Base-by-base conservation (phyloP, 2,329 filamentous ascomycete species). In the Sordariomycetes sp. region DNA sequence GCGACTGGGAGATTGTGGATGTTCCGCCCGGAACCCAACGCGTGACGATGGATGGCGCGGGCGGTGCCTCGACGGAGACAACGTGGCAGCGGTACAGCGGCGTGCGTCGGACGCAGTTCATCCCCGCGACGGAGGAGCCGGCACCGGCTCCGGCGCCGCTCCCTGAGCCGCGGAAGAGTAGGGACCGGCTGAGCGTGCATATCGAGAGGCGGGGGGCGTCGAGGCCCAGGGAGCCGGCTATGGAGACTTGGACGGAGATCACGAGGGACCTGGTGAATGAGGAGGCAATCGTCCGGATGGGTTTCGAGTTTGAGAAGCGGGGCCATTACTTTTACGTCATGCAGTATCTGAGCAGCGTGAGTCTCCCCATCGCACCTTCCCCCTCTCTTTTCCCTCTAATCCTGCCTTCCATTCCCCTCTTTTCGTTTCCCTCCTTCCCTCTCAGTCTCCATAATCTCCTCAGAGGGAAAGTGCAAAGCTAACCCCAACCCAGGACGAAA, bases 161-260 rank as follows among this genome's bases (percentile, higher is more conserved):
- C 15, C 24, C 17, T 7, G 17, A 52, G 32, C 48, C 55, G 34
- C 67, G 69, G 15, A 68, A 69, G 25, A 64, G 64, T 10, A 61
- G 64, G 1, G 68, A 73, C n/a, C 66, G 68, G 35, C 64, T 78
- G 54, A 78, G 70, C 59, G 72, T 79, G 15, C 70, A 74, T 59
- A 70, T 79, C 22, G 74, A 77, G 35, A 73, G 73, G 61, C 74
- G 69, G 61, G 73, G 74, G 61, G 63, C 65, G 62, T 10, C 28
- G 34, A 48, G 36, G 58, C 71, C 64, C 57, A 65, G 70, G 17
- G 69, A 74, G 24, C 77, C 76, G 55, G 72, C 78, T 35, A 78
- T 80, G 58, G 82, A 86, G 59, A 88, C 95, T 75, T 97, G 92
- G 92, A 99, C 94, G 0, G 94, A 97, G 71, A 90, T 99, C 64